phyloP scores from a whole-genome alignment of 176 grass and related monocot genomes.

The Olyra latifolia region DNA sequence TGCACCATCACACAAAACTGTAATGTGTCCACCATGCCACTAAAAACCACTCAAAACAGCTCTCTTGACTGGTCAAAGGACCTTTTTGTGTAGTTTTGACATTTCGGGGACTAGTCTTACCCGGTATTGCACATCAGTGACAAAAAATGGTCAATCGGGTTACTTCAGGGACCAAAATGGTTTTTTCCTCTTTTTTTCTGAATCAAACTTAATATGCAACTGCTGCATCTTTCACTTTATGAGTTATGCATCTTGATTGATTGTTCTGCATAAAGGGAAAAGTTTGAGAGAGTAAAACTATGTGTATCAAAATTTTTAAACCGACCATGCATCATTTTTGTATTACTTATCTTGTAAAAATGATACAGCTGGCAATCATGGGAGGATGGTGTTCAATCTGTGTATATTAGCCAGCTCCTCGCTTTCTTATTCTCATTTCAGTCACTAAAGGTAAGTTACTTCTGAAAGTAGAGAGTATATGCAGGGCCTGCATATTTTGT shows the following conservation, averaged over 20 bases:
- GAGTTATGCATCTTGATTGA: background rate
- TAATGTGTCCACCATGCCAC: no score
- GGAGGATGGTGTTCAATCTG: slow-evolving; percentile 54
- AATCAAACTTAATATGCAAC: background rate
- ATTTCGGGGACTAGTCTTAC: no score
- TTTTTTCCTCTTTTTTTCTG: background rate
- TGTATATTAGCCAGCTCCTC: slow-evolving; percentile 57
- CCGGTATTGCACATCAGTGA: no score
- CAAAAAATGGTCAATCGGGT: no score
- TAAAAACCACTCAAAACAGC: no score
- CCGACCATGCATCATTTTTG: background rate
- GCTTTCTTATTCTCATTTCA: slow-evolving; percentile 63
- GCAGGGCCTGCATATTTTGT: background rate
- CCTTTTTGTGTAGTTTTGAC: no score
- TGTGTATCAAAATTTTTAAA: background rate
- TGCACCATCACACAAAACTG: no score
- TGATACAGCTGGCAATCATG: slow-evolving; percentile 79
- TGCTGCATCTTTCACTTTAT: slow-evolving; percentile 16
- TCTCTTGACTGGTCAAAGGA: no score
- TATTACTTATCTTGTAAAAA: slow-evolving; percentile 26
- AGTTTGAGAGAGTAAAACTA: background rate
- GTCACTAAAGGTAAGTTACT: slow-evolving; percentile 70
- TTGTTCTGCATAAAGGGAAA: slow-evolving; percentile 8
- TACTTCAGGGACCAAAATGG: no score
- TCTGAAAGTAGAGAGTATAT: slow-evolving; percentile 24